Evolutionary conservation across 352 stramenopile species (phyloP).

Genomic region (Globisporangium mamillatum): DNA sequence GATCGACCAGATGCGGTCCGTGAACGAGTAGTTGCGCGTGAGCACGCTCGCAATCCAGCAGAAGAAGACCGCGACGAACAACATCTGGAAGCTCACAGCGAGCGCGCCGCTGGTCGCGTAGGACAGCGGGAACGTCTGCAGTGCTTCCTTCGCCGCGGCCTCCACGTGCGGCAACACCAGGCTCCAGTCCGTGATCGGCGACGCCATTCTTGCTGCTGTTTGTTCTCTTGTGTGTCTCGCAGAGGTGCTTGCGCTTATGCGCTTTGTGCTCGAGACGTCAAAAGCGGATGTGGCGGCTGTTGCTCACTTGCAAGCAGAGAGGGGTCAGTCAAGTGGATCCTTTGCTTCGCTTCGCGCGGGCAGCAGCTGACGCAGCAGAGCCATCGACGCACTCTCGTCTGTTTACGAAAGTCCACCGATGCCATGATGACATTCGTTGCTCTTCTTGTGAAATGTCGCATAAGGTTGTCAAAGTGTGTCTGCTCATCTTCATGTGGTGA

Average conservation of each 20-base stretch:
- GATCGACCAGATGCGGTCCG: constrained; percentile 93
- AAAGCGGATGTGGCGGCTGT: constrained; percentile 3
- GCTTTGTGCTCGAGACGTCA: neutral
- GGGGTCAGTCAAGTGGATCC: neutral
- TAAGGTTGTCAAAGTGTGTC: neutral
- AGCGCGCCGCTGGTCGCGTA: constrained; percentile 39
- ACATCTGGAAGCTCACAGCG: constrained; percentile 41
- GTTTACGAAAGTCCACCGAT: neutral
- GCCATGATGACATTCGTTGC: neutral
- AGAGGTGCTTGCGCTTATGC: neutral
- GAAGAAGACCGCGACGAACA: constrained; percentile 38
- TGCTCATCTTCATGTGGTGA: no score
- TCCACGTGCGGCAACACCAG: constrained; percentile 28
- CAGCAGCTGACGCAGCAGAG: neutral
- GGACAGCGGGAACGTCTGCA: constrained; percentile 31
- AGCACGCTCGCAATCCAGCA: constrained; percentile 63
- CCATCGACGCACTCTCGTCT: neutral
- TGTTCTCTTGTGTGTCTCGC: neutral
- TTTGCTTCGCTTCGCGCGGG: neutral
- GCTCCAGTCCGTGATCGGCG: constrained; percentile 31
- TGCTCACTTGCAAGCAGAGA: neutral
- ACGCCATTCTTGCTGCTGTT: neutral
- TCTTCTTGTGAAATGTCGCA: neutral
- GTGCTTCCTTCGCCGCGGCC: constrained; percentile 31
- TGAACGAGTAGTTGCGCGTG: constrained; percentile 90